phyloP scores from a whole-genome alignment of 208 protist species.

The Crithidia thermophila region DNA sequence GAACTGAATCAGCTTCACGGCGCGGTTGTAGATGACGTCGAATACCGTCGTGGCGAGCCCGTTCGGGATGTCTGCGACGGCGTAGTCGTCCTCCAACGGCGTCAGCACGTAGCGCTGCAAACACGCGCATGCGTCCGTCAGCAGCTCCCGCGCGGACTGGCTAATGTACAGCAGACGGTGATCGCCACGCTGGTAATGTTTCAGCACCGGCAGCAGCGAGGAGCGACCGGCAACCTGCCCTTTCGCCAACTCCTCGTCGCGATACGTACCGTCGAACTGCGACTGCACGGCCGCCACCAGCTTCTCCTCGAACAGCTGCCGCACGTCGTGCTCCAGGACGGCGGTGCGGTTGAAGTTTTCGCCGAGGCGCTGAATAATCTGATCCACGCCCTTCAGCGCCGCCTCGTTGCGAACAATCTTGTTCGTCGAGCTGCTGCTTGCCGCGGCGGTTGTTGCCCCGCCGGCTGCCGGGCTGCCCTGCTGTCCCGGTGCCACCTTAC shows the following conservation, averaged over 20 bases:
- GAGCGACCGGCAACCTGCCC: constrained; percentile 19
- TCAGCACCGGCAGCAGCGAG: constrained; percentile 37
- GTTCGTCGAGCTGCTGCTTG: neutral
- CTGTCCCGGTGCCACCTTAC: neutral
- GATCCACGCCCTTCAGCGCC: constrained; percentile 60
- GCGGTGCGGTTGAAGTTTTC: constrained; percentile 83
- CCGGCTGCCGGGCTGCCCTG: neutral
- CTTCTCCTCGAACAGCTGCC: constrained; percentile 50
- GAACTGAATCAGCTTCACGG: constrained; percentile 50
- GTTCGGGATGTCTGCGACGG: constrained; percentile 72
- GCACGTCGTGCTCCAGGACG: constrained; percentile 62
- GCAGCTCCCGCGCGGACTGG: constrained; percentile 32
- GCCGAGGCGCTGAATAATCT: constrained; percentile 72
- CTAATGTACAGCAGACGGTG: constrained; percentile 68
- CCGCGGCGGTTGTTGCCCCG: no score
- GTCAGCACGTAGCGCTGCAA: constrained; percentile 57
- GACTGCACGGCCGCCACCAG: constrained; percentile 43
- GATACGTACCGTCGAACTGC: constrained; percentile 59
- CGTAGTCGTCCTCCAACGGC: constrained; percentile 80
- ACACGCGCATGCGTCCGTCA: constrained; percentile 56
- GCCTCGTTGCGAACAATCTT: constrained; percentile 62
- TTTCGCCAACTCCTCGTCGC: constrained; percentile 65
- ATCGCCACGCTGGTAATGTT: constrained; percentile 81
- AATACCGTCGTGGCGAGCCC: constrained; percentile 56
- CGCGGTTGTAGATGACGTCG: constrained; percentile 56